Evolutionary conservation across 2,329 filamentous ascomycete genomes (phyloP).

Genomic region (Periconia sp.): DNA sequence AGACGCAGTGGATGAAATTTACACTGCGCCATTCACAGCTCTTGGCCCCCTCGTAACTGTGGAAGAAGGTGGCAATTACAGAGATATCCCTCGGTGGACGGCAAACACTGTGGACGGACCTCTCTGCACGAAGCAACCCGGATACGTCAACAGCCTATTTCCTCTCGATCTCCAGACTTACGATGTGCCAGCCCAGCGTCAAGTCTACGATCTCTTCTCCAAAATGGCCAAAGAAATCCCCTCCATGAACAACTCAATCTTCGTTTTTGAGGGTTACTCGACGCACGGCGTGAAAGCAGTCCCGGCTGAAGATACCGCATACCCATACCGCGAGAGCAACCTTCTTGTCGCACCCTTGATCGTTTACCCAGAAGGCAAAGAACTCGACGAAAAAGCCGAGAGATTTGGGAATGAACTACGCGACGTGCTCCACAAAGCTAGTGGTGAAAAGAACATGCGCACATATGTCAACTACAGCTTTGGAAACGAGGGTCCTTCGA

Average conservation of each 20-base stretch:
- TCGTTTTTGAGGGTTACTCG: not conserved
- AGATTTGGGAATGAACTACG: not conserved
- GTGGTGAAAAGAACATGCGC: not conserved
- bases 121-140: constrained; percentile 5
- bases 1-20: not conserved
- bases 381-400: not conserved
- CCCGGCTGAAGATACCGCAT: not conserved
- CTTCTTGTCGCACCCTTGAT: constrained; percentile 1
- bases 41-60: not conserved
- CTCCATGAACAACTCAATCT: not conserved
- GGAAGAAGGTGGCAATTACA: not conserved
- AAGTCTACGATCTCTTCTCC: not conserved
- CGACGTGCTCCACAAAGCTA: not conserved
- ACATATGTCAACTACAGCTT: constrained; percentile 27
- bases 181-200: constrained; percentile 5
- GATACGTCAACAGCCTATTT: constrained; percentile 3
- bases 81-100: not conserved
- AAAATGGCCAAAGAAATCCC: not conserved
- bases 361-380: not conserved
- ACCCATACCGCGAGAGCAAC: not conserved
- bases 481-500: constrained; percentile 14
- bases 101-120: not conserved
- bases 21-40: not conserved
- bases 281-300: not conserved
- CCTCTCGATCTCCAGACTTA: constrained; percentile 11